Evolutionary conservation across 768 basidiomycete species (phyloP).

Genomic region (Mycena metata): DNA sequence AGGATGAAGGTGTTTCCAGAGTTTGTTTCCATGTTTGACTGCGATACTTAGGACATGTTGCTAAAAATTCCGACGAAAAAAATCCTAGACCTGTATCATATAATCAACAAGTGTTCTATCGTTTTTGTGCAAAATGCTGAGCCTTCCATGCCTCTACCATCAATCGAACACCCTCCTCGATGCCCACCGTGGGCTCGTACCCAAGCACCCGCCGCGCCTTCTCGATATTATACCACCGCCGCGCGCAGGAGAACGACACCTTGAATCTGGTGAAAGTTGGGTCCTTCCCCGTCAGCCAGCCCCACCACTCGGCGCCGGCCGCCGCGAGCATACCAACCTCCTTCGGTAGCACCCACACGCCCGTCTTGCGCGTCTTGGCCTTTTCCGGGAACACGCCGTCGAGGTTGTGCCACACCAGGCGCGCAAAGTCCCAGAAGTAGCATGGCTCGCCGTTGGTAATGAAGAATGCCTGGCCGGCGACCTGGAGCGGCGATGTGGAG

Average conservation of each 20-base stretch:
- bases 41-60: no score
- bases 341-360: conserved; percentile 66
- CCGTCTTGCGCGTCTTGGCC: conserved; percentile 53
- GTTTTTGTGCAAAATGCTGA: conserved; percentile 40
- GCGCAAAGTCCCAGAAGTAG: conserved; percentile 96
- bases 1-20: conserved; percentile 58
- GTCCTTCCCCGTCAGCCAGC: conserved; percentile 81
- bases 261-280: conserved; percentile 90
- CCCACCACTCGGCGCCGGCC: conserved; percentile 78
- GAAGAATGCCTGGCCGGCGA: conserved; percentile 95
- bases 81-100: conserved; percentile 9
- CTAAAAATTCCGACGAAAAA: background rate
- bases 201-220: conserved; percentile 91
- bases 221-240: conserved; percentile 94
- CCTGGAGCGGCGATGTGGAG: conserved; percentile 71
- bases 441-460: conserved; percentile 97
- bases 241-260: conserved; percentile 83
- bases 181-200: conserved; percentile 91
- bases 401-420: conserved; percentile 82
- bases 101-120: conserved; percentile 18
- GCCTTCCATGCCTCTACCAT: conserved; percentile 79
- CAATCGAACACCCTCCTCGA: conserved; percentile 88
- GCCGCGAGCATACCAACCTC: conserved; percentile 80
- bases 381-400: conserved; percentile 71
- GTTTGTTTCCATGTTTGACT: conserved; percentile 58